Evolutionary conservation across 2,329 filamentous ascomycete species (phyloP), one percentile per base, ranked within the genome.

Genomic region (Diaporthe eres): DNA sequence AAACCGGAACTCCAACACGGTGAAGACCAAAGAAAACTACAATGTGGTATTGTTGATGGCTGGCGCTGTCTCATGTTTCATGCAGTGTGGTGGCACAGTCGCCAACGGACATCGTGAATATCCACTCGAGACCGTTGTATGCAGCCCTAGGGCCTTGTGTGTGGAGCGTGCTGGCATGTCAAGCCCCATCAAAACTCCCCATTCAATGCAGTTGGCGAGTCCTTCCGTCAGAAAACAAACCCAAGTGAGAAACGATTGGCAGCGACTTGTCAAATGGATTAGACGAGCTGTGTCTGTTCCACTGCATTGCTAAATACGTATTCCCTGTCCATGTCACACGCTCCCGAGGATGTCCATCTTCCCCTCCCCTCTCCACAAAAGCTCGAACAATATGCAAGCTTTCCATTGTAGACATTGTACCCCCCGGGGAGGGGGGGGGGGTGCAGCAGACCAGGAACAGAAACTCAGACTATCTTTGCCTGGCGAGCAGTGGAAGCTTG

Each of bases 121-220:
- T 17, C 71, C 47, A 73, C 25, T 73, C 37, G 39, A 28, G 3
- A 34, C 51, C n/a, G 31, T 42, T 73, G 17, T 4, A 55, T 55
- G 57, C 42, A n/a, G 28, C 28, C 39, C 39, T 4, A 19, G 42
- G 42, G 10, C 22, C 37, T 12, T 55, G n/a, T 47, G 5, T 65
- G 58, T 73, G 71, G 71, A 65, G 71, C 25, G 44, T 6, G 25
- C n/a, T 72, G n/a, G 22, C 17, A 47, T 31, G 58, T 34, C 3
- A 22, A 22, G 47, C 58, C 42, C 58, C 58, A 73, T 37, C 15
- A 28, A 28, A 28, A 22, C 9, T 47, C 13, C 42, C 42, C 22
- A 37, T 55, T 17, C n/a, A 8, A 73, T 65, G 71, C 71, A 73
- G 71, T 65, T 73, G 71, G 58, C 31, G 47, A 55, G 6, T 25